A percentile compares a stretch with the other conserved stretches of the same genome.
These are phyloP conservation scores for Aspergillus asperescens DNA, from an alignment of 495 filamentous ascomycete species.

Conservation along the genomic window DNA sequence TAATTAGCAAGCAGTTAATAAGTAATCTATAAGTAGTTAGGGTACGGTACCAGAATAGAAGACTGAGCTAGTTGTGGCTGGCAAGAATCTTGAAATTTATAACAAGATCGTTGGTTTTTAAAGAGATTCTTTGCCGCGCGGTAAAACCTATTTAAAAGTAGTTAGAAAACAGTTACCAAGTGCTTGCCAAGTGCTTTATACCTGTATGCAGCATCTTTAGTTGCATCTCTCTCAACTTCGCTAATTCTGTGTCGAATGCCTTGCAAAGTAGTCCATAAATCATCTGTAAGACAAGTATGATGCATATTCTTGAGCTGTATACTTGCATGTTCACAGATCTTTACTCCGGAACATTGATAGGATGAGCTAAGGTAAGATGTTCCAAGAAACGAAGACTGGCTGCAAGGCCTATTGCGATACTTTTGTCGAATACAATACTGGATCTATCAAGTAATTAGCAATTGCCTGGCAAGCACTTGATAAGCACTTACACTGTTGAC, in stretches of 20 bases:
- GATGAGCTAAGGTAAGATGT: background rate
- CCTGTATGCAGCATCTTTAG: conserved; percentile 5
- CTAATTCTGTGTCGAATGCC: background rate
- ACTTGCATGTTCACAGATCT: background rate
- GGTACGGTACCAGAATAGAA: background rate
- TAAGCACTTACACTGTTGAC: conserved; percentile 3
- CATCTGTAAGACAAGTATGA: background rate
- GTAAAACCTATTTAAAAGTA: conserved; percentile 6
- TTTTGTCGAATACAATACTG: background rate
- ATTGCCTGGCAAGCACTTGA: background rate
- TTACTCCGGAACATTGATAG: background rate
- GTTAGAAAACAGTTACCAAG: background rate
- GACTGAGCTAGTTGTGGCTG: background rate
- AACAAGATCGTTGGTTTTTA: background rate
- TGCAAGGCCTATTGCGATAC: background rate
- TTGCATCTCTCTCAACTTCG: conserved; percentile 3
- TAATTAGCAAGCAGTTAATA: background rate
- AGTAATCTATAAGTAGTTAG: background rate
- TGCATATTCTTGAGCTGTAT: background rate
- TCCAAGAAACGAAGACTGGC: background rate
- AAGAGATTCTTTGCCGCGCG: conserved; percentile 5
- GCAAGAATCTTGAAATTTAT: background rate
- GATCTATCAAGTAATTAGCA: background rate
- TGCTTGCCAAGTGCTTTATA: background rate
- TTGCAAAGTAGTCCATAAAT: background rate